Conservation (phyloP, 306 rosid species). For the Delonix regia region DNA sequence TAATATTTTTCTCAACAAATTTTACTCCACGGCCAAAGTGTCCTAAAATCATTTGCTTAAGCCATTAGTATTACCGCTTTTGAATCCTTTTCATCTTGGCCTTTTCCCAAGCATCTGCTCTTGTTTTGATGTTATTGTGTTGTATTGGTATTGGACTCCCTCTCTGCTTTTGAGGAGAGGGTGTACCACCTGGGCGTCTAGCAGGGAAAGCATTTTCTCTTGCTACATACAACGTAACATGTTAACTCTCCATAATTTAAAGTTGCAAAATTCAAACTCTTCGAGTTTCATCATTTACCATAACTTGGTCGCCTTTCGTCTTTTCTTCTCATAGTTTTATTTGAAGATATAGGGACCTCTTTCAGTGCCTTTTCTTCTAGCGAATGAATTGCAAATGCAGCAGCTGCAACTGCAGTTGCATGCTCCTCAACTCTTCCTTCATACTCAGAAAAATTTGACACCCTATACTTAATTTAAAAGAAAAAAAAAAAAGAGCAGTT, state of each 20-base stretch:
- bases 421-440: slow-evolving; percentile 39
- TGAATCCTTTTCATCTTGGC: slow-evolving; percentile 57
- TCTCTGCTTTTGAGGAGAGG: slow-evolving; percentile 38
- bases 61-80: slow-evolving; percentile 44
- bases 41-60: neutral
- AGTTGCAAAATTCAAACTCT: neutral
- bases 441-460: slow-evolving; percentile 37
- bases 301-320: slow-evolving; percentile 39
- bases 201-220: slow-evolving; percentile 44
- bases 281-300: neutral
- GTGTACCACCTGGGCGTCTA: slow-evolving; percentile 34
- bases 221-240: slow-evolving; percentile 4
- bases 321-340: slow-evolving; percentile 40
- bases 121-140: slow-evolving; percentile 35
- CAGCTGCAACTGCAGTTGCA: slow-evolving; percentile 67
- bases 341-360: slow-evolving; percentile 35
- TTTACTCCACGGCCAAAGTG: too few species aligned
- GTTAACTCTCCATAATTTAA: neutral
- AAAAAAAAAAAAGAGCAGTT: neutral
- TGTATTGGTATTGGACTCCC: slow-evolving; percentile 27
- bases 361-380: slow-evolving; percentile 52
- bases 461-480: slow-evolving; percentile 27
- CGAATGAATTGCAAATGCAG: slow-evolving; percentile 69
- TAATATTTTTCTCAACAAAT: too few species aligned
- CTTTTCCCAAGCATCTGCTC: slow-evolving; percentile 73